These are phyloP conservation scores for Castanospermum australe DNA, from an alignment of 306 rosid species.

Conservation along the genomic window DNA sequence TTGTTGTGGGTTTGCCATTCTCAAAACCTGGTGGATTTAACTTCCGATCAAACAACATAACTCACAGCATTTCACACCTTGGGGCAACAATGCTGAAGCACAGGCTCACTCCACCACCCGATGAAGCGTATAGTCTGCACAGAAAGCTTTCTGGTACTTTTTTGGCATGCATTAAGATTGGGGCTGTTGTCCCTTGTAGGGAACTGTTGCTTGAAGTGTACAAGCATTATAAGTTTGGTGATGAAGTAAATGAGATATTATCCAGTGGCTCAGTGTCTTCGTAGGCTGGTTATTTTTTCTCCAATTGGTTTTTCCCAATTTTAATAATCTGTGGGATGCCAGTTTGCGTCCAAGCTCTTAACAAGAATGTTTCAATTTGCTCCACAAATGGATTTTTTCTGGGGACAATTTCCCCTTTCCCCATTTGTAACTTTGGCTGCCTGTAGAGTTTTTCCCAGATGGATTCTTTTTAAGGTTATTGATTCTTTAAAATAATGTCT, in stretches of 20 bases:
- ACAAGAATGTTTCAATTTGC: not conserved
- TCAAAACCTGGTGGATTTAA: conserved; percentile 65
- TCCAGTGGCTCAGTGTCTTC: conserved; percentile 35
- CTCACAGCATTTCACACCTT: conserved; percentile 75
- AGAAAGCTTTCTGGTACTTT: conserved; percentile 94
- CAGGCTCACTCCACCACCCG: conserved; percentile 95
- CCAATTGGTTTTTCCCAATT: conserved; percentile 16
- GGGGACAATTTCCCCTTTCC: conserved; percentile 17
- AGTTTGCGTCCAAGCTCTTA: conserved; percentile 12
- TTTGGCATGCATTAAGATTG: conserved; percentile 88
- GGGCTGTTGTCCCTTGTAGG: conserved; percentile 88
- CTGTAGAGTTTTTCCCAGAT: not conserved
- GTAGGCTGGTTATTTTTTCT: conserved; percentile 17
- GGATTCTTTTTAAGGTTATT: conserved; percentile 20
- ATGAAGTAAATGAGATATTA: conserved; percentile 45
- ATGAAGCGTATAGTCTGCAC: conserved; percentile 94
- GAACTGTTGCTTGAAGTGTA: conserved; percentile 66
- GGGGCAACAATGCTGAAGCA: conserved; percentile 92
- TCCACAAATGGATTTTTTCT: conserved; percentile 1
- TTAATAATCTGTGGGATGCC: conserved; percentile 28
- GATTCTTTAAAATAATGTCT: not conserved
- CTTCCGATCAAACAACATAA: conserved; percentile 66
- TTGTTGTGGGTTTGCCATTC: conserved; percentile 92
- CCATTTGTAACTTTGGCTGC: conserved; percentile 22
- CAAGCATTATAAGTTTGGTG: conserved; percentile 57